Conservation (phyloP, 108 stramenopile species). For the Fragilaria radians region DNA sequence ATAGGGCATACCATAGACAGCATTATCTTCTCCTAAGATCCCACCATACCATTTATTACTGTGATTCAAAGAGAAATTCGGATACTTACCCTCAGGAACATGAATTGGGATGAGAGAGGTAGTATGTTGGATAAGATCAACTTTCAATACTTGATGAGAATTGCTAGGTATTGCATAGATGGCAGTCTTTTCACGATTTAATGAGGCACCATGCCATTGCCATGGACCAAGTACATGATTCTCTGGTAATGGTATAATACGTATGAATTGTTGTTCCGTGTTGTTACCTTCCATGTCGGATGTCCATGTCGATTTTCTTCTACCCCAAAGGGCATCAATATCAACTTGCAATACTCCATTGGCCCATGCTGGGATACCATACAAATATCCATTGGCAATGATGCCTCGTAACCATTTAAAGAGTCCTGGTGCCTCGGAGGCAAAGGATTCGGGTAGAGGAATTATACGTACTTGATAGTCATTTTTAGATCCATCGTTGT, state of each 20-base stretch:
- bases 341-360: conserved; percentile 56
- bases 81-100: conserved; percentile 29
- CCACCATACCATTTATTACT: conserved; percentile 86
- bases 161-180: conserved; percentile 84
- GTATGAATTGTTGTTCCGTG: conserved; percentile 16
- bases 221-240: conserved; percentile 40
- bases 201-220: conserved; percentile 85
- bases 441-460: conserved; percentile 36
- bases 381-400: conserved; percentile 58
- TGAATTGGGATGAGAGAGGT: conserved; percentile 54
- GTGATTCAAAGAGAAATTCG: conserved; percentile 26
- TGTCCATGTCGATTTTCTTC: conserved; percentile 13
- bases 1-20: conserved; percentile 78
- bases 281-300: background rate
- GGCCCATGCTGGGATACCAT: conserved; percentile 73
- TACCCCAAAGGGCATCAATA: conserved; percentile 51
- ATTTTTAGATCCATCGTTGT: conserved; percentile 10
- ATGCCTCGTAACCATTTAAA: conserved; percentile 83
- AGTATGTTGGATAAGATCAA: conserved; percentile 54
- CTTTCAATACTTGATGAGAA: conserved; percentile 64
- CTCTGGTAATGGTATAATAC: conserved; percentile 39
- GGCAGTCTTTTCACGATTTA: conserved; percentile 63
- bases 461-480: conserved; percentile 39
- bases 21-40: conserved; percentile 65
- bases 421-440: conserved; percentile 26